A percentile compares a stretch with the other conserved stretches of the same genome.
Conservation (phyloP, 352 stramenopile genomes). For the Pythium brachiatum region DNA sequence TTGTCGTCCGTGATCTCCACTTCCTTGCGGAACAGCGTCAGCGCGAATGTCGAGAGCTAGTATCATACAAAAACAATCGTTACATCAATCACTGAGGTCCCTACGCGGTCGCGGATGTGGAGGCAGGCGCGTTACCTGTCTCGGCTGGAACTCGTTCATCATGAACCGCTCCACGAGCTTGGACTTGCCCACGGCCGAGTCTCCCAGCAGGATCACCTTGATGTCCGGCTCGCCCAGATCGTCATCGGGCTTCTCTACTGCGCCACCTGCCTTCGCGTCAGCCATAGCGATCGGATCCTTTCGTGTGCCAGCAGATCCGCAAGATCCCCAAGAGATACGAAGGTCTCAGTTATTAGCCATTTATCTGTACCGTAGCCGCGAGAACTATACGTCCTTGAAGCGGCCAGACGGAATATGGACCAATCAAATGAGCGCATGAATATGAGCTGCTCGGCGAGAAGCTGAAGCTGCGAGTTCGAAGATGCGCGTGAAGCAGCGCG, state of each 20-base stretch:
- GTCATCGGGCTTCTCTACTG: constrained; percentile 31
- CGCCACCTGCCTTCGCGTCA: constrained; percentile 21
- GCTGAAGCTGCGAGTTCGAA: not conserved
- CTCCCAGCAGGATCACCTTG: constrained; percentile 90
- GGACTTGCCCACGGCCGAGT: constrained; percentile 94
- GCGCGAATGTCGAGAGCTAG: constrained; percentile 93
- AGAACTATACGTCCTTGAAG: constrained; percentile 15
- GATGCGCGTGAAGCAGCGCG: constrained; percentile 19
- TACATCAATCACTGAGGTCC: not conserved
- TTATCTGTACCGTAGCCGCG: not conserved
- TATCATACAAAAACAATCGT: not conserved
- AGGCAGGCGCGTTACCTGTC: constrained; percentile 48
- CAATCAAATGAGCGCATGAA: not conserved
- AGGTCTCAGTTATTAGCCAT: not conserved
- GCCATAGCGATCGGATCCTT: constrained; percentile 16
- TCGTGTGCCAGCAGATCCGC: constrained; percentile 1
- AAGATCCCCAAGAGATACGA: constrained; percentile 9
- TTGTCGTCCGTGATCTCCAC: constrained; percentile 70
- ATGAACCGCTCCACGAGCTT: constrained; percentile 96
- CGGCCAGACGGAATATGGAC: not conserved
- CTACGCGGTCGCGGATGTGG: too few relatives aligned
- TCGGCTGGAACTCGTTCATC: constrained; percentile 95
- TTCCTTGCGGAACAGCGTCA: constrained; percentile 94
- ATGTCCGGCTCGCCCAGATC: constrained; percentile 60
- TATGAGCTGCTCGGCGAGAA: not conserved